Conservation (phyloP, 768 basidiomycete genomes). For the Leccinellum luteum region DNA sequence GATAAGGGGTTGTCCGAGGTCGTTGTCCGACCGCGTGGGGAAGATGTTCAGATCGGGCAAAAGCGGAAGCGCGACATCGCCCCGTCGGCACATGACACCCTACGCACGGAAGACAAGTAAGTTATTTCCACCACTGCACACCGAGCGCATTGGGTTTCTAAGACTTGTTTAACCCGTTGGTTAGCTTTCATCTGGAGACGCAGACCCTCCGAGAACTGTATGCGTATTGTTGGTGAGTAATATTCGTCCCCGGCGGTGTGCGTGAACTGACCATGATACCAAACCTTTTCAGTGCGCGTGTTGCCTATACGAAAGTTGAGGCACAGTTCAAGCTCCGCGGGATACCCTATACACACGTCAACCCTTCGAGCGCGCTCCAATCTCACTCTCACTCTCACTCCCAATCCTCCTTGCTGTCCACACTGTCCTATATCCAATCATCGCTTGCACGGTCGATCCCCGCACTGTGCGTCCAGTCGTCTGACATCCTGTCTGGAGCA, state of each 20-base stretch:
- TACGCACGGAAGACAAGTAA: constrained; percentile 30
- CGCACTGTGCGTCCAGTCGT: constrained; percentile 77
- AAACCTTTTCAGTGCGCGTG: constrained; percentile 61
- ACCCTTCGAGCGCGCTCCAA: constrained; percentile 44
- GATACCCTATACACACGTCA: constrained; percentile 77
- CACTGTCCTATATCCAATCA: constrained; percentile 61
- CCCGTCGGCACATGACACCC: background rate
- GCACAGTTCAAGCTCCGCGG: constrained; percentile 78
- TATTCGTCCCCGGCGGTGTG: background rate
- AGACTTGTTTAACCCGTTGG: background rate
- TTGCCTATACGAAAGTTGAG: constrained; percentile 88
- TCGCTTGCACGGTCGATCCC: constrained; percentile 77
- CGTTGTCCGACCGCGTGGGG: constrained; percentile 11
- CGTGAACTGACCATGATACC: background rate
- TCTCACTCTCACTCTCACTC: background rate
- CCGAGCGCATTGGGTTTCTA: background rate
- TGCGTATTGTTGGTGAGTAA: constrained; percentile 77
- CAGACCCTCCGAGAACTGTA: constrained; percentile 76
- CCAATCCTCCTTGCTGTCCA: constrained; percentile 35
- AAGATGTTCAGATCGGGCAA: constrained; percentile 23
- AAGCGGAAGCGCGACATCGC: constrained; percentile 29
- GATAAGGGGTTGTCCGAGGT: constrained; percentile 31
- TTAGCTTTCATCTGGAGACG: constrained; percentile 64
- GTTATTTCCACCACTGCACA: background rate
- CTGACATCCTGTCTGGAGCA: constrained; percentile 76